Percentiles rank a stretch among this genome's conserved stretches.
Conservation (phyloP, 2,329 filamentous ascomycete genomes). For the Colletotrichum tropicale region DNA sequence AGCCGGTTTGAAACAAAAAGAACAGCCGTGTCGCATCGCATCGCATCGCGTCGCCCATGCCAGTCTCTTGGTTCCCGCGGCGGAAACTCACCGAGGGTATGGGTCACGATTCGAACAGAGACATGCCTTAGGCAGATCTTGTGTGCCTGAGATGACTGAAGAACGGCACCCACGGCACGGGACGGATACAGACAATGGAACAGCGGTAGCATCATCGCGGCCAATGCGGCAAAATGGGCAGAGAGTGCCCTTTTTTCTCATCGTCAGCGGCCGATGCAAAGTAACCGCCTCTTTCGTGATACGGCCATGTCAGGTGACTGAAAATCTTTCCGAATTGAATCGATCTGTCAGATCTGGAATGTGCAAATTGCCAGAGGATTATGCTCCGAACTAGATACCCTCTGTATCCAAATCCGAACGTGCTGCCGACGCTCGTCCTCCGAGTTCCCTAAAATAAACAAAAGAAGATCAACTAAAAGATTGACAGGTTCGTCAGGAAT, state of each 20-base stretch:
- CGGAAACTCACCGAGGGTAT: conserved; percentile 16
- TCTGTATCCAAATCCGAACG: not conserved
- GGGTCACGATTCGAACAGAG: not conserved
- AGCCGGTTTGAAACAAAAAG: conserved; percentile 15
- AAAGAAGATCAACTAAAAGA: not conserved
- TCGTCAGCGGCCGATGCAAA: not conserved
- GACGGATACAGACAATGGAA: not conserved
- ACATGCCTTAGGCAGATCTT: not conserved
- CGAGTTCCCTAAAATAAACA: not conserved
- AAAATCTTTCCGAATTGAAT: not conserved
- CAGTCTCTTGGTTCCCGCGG: not conserved
- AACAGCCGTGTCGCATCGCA: conserved; percentile 14
- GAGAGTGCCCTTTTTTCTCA: not conserved
- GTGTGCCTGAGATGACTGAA: not conserved
- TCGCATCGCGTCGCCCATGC: conserved; percentile 13
- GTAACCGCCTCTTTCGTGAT: not conserved
- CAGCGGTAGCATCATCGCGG: not conserved
- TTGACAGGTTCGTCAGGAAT: not conserved
- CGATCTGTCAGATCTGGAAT: not conserved
- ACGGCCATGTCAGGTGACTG: not conserved
- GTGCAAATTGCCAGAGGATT: not conserved
- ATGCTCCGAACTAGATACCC: not conserved
- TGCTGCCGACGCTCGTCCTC: not conserved
- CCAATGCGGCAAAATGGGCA: not conserved
- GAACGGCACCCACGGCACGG: not conserved